Evolutionary conservation across 495 filamentous ascomycete species (phyloP), one percentile per base, ranked within the genome.

Genomic region (Lepidopterella palustris): DNA sequence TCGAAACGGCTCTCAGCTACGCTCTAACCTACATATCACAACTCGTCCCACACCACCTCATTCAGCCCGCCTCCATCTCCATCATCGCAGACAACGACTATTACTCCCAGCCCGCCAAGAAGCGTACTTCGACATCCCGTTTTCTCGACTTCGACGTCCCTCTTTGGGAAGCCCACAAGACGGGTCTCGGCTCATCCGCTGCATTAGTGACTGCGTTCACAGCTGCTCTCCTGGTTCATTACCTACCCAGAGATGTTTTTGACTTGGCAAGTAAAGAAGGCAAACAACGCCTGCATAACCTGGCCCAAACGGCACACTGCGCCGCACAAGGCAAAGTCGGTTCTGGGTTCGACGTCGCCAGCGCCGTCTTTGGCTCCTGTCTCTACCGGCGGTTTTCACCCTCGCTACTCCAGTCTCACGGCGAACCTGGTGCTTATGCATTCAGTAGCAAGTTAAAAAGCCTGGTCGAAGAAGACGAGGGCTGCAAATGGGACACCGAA

Each of bases 261-360:
- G 47, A 78, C 75, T 53, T 77, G 45, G 45, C 50, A 1, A 63
- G 39, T n/a, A 68, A 70, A 0, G 23, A 42, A 1, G 64, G 64
- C 27, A 61, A 65, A 26, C 53, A 66, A 13, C 78, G 78, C 53
- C 79, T 97, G 31, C 95, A 98, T 75, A 97, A 97, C 71, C 82
- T 98, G 29, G 84, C 92, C 5, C 93, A 98, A 75, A 87, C 87
- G 4, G 86, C 91, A 0, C 93, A 98, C 75, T 96, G 92, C 70
- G 89, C 92, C 2, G 93, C 93, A 0, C 93, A 98, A 73, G 93
- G 93, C 23, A 98, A 97, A 72, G 84, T 98, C 5, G 93, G 93
- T 49, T 92, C 87, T 2, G 93, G 93, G 26, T 98, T 98, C 67
- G 93, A 98, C 71, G 88, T 98, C n/a, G 95, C 92, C 0, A 83